phyloP scores from a whole-genome alignment of 352 stramenopile genomes.

The Phytophthora ohioensis region DNA sequence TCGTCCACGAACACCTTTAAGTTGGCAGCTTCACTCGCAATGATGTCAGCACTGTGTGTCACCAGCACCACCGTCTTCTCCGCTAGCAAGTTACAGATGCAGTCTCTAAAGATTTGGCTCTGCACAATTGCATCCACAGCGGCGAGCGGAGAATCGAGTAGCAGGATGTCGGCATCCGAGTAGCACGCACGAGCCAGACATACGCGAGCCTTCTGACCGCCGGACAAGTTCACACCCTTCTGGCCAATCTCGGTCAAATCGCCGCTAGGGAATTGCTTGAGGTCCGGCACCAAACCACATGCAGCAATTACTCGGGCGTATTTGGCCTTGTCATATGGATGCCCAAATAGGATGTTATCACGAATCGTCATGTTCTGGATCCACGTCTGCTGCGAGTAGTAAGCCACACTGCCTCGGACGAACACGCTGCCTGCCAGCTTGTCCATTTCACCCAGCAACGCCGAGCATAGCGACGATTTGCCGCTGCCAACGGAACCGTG shows the following conservation, averaged over 20 bases:
- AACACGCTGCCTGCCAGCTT: slow-evolving; percentile 47
- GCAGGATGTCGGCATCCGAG: slow-evolving; percentile 61
- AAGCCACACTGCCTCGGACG: slow-evolving; percentile 58
- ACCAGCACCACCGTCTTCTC: slow-evolving; percentile 89
- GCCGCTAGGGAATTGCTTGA: slow-evolving; percentile 83
- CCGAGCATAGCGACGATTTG: slow-evolving; percentile 66
- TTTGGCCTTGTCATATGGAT: slow-evolving; percentile 49
- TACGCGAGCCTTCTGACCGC: slow-evolving; percentile 92
- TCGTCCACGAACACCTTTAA: slow-evolving; percentile 40
- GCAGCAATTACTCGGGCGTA: slow-evolving; percentile 65
- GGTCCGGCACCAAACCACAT: slow-evolving; percentile 87
- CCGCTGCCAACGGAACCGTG: slow-evolving; percentile 56
- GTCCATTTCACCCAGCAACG: slow-evolving; percentile 89
- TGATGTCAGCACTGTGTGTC: slow-evolving; percentile 88
- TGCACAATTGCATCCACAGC: slow-evolving; percentile 95
- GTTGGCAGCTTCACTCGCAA: slow-evolving; percentile 39
- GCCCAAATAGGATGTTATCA: slow-evolving; percentile 95
- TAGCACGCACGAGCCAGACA: slow-evolving; percentile 73
- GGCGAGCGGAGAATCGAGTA: slow-evolving; percentile 93
- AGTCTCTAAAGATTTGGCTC: slow-evolving; percentile 87
- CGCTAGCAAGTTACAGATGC: slow-evolving; percentile 40
- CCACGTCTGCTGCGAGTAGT: slow-evolving; percentile 90
- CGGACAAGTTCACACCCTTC: slow-evolving; percentile 95
- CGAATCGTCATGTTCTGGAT: slow-evolving; percentile 95
- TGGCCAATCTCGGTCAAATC: slow-evolving; percentile 95